Evolutionary conservation across 805 yeast genomes (phyloP), one percentile per base, ranked within the genome.

Genomic region (Millerago galiae): DNA sequence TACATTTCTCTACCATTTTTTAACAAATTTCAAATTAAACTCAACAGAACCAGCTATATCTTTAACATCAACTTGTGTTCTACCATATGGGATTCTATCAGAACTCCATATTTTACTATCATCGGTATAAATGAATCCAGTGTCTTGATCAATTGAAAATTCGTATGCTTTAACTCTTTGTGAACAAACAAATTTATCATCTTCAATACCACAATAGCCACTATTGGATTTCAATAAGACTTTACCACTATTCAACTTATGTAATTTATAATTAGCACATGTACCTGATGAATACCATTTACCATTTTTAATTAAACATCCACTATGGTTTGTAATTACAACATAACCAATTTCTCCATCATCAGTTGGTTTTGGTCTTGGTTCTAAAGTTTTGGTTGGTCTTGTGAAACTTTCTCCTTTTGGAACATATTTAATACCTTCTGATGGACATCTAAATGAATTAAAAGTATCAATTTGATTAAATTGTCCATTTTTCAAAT

Each of bases 261-360:
- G 55, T 21, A 84, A 53, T 21, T 70, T 70, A 63, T 71, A 90
- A 5, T 83, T 78, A 5, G 96, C 98, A 62, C 97, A 91, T 0
- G 93, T 77, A 1, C 96, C 96, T 33, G 65, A 59, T 5, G 73
- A 58, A 63, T 82, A 86, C 93, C 95, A 90, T 50, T 78, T 74
- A 4, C 99, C 99, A 55, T 77, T 84, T 46, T 84, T 77, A 55
- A 90, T 91, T 45, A 91, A 65, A 62, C 96, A 87, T 9, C 95
- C 96, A 5, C 61, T 49, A 44, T 80, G 74, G 34, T 65, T 74
- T 15, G 70, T 57, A 12, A 78, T 62, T 41, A 66, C 71, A 36
- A 85, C 55, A 52, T 61, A 68, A 2, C 87, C 89, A 37, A 58
- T 47, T 2, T 51, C 42, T 16, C 56, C 53, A 28, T 59, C 54